Evolutionary conservation across 495 filamentous ascomycete genomes (phyloP).

Genomic region (Trichoderma erinaceum): DNA sequence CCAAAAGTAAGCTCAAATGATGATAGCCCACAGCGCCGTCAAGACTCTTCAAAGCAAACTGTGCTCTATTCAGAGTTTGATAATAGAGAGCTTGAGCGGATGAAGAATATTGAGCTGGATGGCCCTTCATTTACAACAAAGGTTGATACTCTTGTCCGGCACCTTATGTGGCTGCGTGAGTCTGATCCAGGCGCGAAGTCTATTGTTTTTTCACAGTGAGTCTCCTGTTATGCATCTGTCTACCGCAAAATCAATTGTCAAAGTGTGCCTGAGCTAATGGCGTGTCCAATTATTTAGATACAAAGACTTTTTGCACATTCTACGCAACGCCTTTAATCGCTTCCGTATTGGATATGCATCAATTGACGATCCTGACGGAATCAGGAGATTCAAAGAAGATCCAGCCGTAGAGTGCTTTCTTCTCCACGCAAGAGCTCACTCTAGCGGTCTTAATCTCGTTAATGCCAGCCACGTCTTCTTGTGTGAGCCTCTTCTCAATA

Average conservation of each 20-base stretch:
- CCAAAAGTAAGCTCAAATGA: background rate
- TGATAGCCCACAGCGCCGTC: background rate
- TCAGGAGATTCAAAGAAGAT: conserved; percentile 68
- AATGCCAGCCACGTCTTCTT: conserved; percentile 93
- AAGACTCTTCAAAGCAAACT: conserved; percentile 21
- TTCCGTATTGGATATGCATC: conserved; percentile 66
- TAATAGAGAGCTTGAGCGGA: conserved; percentile 63
- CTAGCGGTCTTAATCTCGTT: conserved; percentile 81
- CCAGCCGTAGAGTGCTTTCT: conserved; percentile 76
- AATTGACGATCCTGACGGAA: conserved; percentile 57
- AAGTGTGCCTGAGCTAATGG: background rate
- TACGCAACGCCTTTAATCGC: conserved; percentile 57
- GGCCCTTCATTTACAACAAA: conserved; percentile 77
- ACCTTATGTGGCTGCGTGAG: conserved; percentile 76
- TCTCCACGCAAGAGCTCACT: conserved; percentile 80
- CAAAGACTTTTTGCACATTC: conserved; percentile 68
- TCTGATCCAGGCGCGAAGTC: conserved; percentile 85
- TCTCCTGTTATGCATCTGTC: conserved; percentile 18
- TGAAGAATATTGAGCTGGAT: conserved; percentile 72
- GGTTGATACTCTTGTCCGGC: conserved; percentile 73
- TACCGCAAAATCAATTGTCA: background rate
- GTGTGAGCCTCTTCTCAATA: conserved; percentile 88
- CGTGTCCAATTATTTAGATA: conserved; percentile 20
- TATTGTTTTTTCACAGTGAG: conserved; percentile 80
- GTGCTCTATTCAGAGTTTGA: conserved; percentile 74